Evolutionary conservation across 179 eudicot genomes (phyloP).

Genomic region (Beta lomatogona): DNA sequence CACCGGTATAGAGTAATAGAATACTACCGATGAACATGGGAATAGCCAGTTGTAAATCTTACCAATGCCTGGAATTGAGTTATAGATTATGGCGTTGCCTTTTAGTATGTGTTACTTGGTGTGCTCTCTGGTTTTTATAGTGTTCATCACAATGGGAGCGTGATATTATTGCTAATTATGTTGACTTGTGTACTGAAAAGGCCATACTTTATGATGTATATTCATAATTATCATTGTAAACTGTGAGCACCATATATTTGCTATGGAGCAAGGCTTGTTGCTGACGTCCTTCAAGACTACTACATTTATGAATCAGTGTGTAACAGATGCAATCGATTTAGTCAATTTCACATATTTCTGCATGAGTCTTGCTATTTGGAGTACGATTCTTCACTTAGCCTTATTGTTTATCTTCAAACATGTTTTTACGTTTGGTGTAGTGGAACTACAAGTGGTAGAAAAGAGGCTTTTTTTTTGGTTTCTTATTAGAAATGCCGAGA

Average conservation of each 20-base stretch:
- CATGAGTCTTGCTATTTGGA: not conserved
- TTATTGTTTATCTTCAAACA: not conserved
- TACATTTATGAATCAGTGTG: not conserved
- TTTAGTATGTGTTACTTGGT: not conserved
- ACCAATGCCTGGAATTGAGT: not conserved
- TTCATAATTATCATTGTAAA: not conserved
- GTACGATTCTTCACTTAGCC: too few species aligned
- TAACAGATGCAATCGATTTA: not conserved
- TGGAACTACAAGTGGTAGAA: not conserved
- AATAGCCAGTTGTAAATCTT: not conserved
- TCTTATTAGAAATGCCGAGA: not conserved
- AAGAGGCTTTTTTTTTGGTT: not conserved
- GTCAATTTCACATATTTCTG: not conserved
- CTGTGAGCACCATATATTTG: not conserved
- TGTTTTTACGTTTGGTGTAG: not conserved
- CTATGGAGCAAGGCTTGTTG: not conserved
- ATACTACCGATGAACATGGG: not conserved
- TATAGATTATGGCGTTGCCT: not conserved
- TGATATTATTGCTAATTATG: not conserved
- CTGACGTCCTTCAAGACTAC: not conserved
- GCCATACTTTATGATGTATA: not conserved
- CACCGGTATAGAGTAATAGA: not conserved
- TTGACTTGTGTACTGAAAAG: not conserved
- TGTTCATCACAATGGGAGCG: not conserved
- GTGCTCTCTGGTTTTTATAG: not conserved